Evolutionary conservation across 225 moss, liverwort and hornwort genomes (phyloP).

Genomic region (Lunularia cruciata): DNA sequence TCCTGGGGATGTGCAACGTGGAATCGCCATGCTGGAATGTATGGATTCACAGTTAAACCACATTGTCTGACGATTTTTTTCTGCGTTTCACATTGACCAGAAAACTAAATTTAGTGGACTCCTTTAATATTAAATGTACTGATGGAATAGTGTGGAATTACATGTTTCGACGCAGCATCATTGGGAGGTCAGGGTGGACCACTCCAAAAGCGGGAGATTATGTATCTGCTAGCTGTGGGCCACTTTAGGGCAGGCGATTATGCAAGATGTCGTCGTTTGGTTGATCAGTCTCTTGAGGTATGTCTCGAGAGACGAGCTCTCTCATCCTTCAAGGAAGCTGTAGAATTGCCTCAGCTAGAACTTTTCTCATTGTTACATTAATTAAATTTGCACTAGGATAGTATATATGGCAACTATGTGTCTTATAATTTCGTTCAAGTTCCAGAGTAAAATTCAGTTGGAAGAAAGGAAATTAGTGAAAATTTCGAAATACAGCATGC

Average conservation of each 20-base stretch:
- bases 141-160: not conserved
- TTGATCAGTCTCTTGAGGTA: conserved; percentile 91
- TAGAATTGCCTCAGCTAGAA: no score
- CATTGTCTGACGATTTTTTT: not conserved
- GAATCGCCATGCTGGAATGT: conserved; percentile 97
- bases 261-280: conserved; percentile 79
- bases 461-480: no score
- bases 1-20: conserved; percentile 83
- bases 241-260: conserved; percentile 93
- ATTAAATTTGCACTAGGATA: no score
- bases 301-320: not conserved
- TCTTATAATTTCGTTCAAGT: no score
- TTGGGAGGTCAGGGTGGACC: conserved; percentile 62
- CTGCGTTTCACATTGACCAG: no score
- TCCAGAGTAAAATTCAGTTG: no score
- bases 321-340: not conserved
- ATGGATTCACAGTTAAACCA: not conserved
- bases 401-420: no score
- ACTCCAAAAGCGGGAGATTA: conserved; percentile 79
- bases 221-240: conserved; percentile 90
- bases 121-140: no score
- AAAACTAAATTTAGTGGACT: no score
- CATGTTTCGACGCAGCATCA: conserved; percentile 48
- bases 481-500: no score
- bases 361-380: no score